phyloP scores from a whole-genome alignment of 805 yeast species.

The Spathaspora hagerdaliae region DNA sequence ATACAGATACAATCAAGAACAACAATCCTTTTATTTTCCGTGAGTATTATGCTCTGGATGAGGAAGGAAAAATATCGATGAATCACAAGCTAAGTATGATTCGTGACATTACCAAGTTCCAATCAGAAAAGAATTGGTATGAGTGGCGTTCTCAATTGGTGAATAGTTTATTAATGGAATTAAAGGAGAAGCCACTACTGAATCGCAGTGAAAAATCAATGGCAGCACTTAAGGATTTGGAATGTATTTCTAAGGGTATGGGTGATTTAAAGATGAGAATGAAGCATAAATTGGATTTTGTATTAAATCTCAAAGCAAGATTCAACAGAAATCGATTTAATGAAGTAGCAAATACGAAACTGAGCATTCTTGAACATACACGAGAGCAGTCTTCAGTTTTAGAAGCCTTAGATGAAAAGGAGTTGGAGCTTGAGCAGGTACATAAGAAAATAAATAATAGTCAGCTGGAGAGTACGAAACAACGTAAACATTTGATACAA shows the following conservation, averaged over 20 bases:
- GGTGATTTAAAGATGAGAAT: too few relatives aligned
- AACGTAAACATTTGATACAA: background rate
- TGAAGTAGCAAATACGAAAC: too few relatives aligned
- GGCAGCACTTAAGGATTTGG: too few relatives aligned
- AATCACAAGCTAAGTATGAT: conserved; percentile 46
- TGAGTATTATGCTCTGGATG: conserved; percentile 42
- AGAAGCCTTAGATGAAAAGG: background rate
- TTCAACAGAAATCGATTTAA: too few relatives aligned
- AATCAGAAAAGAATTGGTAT: conserved; percentile 57
- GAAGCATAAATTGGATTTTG: too few relatives aligned
- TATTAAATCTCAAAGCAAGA: too few relatives aligned
- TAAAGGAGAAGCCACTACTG: conserved; percentile 10
- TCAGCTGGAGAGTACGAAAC: too few relatives aligned
- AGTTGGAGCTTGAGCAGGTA: background rate
- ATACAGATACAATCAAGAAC: conserved; percentile 41
- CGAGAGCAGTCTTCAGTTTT: background rate
- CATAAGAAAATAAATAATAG: background rate
- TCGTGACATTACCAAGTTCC: conserved; percentile 48
- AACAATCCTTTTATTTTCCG: conserved; percentile 49
- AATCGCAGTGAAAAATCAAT: too few relatives aligned
- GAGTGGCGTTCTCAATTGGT: conserved; percentile 56
- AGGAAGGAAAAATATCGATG: conserved; percentile 37
- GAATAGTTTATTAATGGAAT: conserved; percentile 38
- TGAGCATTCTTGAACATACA: background rate
- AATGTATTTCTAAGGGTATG: too few relatives aligned